These are phyloP conservation scores for Leccinum ochraceum DNA, from an alignment of 768 basidiomycete genomes.

Conservation along the genomic window DNA sequence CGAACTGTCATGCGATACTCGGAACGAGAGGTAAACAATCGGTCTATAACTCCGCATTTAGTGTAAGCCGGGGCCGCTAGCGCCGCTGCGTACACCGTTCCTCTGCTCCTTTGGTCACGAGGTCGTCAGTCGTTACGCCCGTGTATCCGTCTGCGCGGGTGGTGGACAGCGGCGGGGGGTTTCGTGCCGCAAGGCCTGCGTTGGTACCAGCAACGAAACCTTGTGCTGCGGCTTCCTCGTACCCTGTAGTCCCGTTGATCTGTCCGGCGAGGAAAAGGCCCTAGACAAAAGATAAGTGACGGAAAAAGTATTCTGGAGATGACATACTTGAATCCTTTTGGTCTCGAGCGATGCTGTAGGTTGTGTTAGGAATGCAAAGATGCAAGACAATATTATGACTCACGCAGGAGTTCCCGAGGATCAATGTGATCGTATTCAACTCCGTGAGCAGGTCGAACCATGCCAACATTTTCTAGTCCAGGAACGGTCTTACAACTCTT, in stretches of 20 bases:
- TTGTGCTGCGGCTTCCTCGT: slow-evolving; percentile 93
- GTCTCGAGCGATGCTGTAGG: slow-evolving; percentile 77
- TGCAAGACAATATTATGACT: slow-evolving; percentile 29
- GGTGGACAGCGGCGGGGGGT: slow-evolving; percentile 59
- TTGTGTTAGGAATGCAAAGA: slow-evolving; percentile 1
- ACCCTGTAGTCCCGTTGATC: slow-evolving; percentile 92
- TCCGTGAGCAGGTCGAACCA: slow-evolving; percentile 86
- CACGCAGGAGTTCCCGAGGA: slow-evolving; percentile 75
- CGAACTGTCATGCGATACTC: slow-evolving; percentile 89
- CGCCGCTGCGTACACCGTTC: slow-evolving; percentile 68
- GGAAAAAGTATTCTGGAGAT: background rate
- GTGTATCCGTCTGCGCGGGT: slow-evolving; percentile 85
- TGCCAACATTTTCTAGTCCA: slow-evolving; percentile 81
- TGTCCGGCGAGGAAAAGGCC: slow-evolving; percentile 89
- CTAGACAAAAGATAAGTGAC: slow-evolving; percentile 30
- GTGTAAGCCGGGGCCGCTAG: background rate
- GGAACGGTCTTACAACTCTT: slow-evolving; percentile 85
- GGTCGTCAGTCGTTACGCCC: slow-evolving; percentile 92
- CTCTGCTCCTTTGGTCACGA: slow-evolving; percentile 84
- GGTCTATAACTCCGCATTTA: slow-evolving; percentile 51
- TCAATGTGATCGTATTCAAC: slow-evolving; percentile 94
- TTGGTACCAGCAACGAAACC: slow-evolving; percentile 83
- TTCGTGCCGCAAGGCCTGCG: slow-evolving; percentile 69
- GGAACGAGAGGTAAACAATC: slow-evolving; percentile 91
- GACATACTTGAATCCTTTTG: slow-evolving; percentile 66